phyloP scores from a whole-genome alignment of 2,329 filamentous ascomycete species.

The Zelopaecilomyces penicillatus region DNA sequence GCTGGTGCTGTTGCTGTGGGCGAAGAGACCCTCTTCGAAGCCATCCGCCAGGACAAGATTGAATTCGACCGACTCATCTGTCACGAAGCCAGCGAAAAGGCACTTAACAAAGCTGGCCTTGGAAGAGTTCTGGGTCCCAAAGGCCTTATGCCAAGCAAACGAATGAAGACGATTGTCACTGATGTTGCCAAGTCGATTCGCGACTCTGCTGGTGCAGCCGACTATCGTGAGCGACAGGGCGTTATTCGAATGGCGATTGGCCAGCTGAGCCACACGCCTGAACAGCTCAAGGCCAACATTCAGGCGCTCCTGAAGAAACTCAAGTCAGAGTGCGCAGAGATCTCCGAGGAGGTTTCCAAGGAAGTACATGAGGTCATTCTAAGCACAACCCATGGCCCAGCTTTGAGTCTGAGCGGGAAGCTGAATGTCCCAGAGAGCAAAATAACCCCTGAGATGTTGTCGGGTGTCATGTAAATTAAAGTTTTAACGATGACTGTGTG shows the following conservation, averaged over 20 bases:
- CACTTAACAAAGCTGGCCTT: constrained; percentile 71
- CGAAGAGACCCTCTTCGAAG: constrained; percentile 76
- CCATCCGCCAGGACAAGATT: constrained; percentile 64
- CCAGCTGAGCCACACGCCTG: constrained; percentile 79
- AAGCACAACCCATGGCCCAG: constrained; percentile 79
- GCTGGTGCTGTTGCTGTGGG: constrained; percentile 79
- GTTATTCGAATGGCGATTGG: constrained; percentile 86
- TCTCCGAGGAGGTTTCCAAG: constrained; percentile 47
- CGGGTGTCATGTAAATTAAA: constrained; percentile 42
- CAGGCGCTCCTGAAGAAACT: constrained; percentile 65
- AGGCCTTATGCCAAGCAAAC: constrained; percentile 85
- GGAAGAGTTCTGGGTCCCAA: constrained; percentile 78
- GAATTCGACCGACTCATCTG: constrained; percentile 86
- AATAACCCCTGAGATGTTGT: constrained; percentile 44
- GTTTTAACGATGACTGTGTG: constrained; percentile 11
- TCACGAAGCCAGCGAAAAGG: constrained; percentile 67
- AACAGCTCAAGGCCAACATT: constrained; percentile 79
- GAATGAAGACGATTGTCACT: constrained; percentile 80
- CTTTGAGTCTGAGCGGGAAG: constrained; percentile 76
- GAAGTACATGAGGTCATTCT: constrained; percentile 58
- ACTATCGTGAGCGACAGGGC: constrained; percentile 79
- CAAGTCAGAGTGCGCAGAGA: constrained; percentile 67
- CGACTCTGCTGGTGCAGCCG: constrained; percentile 73
- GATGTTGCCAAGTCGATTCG: constrained; percentile 68
- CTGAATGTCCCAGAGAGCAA: constrained; percentile 56